phyloP scores from a whole-genome alignment of 129 eudicot genomes.

The Daucus carota region DNA sequence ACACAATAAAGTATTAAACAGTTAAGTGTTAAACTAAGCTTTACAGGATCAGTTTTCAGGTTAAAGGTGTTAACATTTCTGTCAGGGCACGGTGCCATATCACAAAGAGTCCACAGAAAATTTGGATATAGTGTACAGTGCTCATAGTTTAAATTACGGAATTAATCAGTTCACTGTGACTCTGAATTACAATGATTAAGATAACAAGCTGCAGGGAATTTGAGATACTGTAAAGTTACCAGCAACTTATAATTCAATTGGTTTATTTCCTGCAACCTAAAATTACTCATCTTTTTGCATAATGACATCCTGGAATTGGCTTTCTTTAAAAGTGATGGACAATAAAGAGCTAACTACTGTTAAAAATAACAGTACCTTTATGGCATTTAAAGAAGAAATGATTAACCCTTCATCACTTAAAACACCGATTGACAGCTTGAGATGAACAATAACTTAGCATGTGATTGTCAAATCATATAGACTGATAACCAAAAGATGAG shows the following conservation, averaged over 20 bases:
- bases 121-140: too few species aligned
- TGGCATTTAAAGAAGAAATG: not conserved
- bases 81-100: not conserved
- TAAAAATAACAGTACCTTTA: not conserved
- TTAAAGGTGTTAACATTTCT: not conserved
- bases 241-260: not conserved
- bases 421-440: slow-evolving; percentile 6
- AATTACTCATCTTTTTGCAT: not conserved
- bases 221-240: not conserved
- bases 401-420: not conserved
- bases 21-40: not conserved
- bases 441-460: slow-evolving; percentile 12
- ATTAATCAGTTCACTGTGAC: not conserved
- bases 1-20: not conserved
- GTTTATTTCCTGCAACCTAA: not conserved
- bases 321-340: slow-evolving; percentile 13
- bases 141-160: not conserved
- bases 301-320: not conserved
- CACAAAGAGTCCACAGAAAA: too few species aligned
- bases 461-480: slow-evolving; percentile 30
- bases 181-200: not conserved
- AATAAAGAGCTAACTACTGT: slow-evolving; percentile 12
- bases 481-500: slow-evolving; percentile 35
- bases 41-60: not conserved
- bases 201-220: not conserved